Evolutionary conservation across 805 yeast genomes (phyloP).

Genomic region (Maudiozyma serrabonitensis): DNA sequence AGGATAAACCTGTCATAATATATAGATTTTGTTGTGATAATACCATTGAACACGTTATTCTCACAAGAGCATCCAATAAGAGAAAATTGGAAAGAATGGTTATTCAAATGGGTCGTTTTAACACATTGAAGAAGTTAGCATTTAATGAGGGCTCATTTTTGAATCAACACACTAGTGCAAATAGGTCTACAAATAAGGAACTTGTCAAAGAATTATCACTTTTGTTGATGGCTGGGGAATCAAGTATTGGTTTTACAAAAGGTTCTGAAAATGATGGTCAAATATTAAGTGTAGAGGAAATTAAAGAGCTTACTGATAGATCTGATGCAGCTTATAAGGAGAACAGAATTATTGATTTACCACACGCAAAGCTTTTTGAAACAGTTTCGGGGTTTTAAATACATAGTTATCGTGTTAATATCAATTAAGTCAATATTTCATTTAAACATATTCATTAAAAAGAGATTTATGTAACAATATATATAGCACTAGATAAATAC

Average conservation of each 20-base stretch:
- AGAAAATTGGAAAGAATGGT: slow-evolving; percentile 69
- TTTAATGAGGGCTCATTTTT: slow-evolving; percentile 23
- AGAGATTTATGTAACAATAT: neutral
- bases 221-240: slow-evolving; percentile 33
- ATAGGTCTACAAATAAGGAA: slow-evolving; percentile 21
- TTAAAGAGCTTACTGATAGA: slow-evolving; percentile 43
- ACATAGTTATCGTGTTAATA: neutral
- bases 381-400: slow-evolving; percentile 24
- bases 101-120: slow-evolving; percentile 54
- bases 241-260: slow-evolving; percentile 29
- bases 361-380: slow-evolving; percentile 34
- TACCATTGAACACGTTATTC: slow-evolving; percentile 75
- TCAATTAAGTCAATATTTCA: neutral
- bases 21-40: slow-evolving; percentile 68
- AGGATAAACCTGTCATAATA: slow-evolving; percentile 69
- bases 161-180: slow-evolving; percentile 12
- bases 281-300: slow-evolving; percentile 33
- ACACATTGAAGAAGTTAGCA: slow-evolving; percentile 33
- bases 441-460: too few species aligned
- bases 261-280: slow-evolving; percentile 17
- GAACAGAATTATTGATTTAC: slow-evolving; percentile 18
- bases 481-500: neutral
- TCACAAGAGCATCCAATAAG: slow-evolving; percentile 72
- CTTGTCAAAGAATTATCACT: slow-evolving; percentile 34
- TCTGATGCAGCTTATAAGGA: slow-evolving; percentile 34